A percentile compares a stretch with the other conserved stretches of the same genome.
Conservation (phyloP, 2,329 filamentous ascomycete species). For the Pyrenochaeta sp. region DNA sequence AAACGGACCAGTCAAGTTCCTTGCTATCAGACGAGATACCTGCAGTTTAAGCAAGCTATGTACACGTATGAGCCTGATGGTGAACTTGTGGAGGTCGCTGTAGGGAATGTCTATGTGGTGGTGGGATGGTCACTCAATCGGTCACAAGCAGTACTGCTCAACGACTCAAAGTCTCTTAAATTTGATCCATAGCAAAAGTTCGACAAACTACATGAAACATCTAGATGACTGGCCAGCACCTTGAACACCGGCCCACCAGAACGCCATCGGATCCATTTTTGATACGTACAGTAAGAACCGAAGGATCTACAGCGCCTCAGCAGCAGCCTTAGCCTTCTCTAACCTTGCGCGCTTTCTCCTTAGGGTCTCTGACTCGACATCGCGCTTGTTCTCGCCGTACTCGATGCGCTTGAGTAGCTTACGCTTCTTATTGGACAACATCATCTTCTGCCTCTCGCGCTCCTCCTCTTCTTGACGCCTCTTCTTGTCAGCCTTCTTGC, state of each 20-base stretch:
- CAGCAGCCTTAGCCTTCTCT: slow-evolving; percentile 64
- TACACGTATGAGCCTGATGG: too few species aligned
- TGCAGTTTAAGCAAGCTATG: too few species aligned
- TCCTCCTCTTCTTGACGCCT: slow-evolving; percentile 79
- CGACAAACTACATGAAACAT: neutral
- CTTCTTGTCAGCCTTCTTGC: slow-evolving; percentile 71
- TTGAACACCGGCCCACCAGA: slow-evolving; percentile 16
- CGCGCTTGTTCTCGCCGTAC: slow-evolving; percentile 93
- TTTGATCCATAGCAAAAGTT: neutral
- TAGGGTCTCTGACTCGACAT: slow-evolving; percentile 86
- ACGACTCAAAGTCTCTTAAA: too few species aligned
- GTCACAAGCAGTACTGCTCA: too few species aligned
- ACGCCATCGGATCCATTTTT: slow-evolving; percentile 27
- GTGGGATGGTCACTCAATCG: too few species aligned
- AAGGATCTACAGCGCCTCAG: slow-evolving; percentile 31
- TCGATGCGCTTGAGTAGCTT: slow-evolving; percentile 98
- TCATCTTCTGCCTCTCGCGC: slow-evolving; percentile 91
- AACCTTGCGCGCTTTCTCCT: slow-evolving; percentile 89
- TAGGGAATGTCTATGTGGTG: too few species aligned
- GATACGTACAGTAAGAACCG: neutral
- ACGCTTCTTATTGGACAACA: slow-evolving; percentile 97
- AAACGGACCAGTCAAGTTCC: too few species aligned
- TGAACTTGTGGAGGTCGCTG: too few species aligned
- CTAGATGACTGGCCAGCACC: slow-evolving; percentile 12
- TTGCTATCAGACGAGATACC: too few species aligned